Evolutionary conservation across 2,329 filamentous ascomycete genomes (phyloP), one percentile per base, ranked within the genome.

Genomic region (Magnaporthiopsis rhizophila): DNA sequence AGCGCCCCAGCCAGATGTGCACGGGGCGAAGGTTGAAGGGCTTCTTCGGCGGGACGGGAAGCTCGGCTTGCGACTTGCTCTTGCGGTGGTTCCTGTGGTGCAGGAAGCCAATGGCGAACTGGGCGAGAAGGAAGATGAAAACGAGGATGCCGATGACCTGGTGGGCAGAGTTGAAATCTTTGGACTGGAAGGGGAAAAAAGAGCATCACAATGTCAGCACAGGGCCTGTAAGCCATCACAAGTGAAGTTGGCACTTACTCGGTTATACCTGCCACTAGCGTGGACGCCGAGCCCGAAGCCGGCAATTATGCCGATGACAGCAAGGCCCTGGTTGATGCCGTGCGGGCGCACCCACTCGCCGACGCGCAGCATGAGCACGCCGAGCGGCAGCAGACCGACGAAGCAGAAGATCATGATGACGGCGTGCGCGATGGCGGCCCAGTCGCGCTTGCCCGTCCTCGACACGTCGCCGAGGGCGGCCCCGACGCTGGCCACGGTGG

Each of bases 101-200:
- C 64, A 85, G 67, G 66, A 83, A 76, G 34, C 86, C 86, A 18
- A 88, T 71, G 1, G 75, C 72, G 65, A 85, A 81, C 68, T 87
- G 84, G 6, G 70, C 74, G 21, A 88, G 71, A 62, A 86, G 73
- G 62, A 82, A 77, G 58, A 79, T 73, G 59, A 84, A 75, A 56
- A 86, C 74, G 21, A 87, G 70, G 65, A 85, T 76, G 11, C 86
- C 86, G 65, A 89, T 74, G 62, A 88, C 77, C 69, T 88, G 85
- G 69, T 88, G 86, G 11, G 78, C 73, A 1, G 79, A 78, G 59
- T 78, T 78, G 72, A 85, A 84, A 12, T 74, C 74, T 62, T 79
- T 82, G 24, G 83, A 83, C 81, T 86, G 65, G 62, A 36, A 12
- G 8, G 34, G 9, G 65, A 61, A 28, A 26, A 36, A 36, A 36